Evolutionary conservation across 1,139 yeast genomes (phyloP).

Genomic region (Nakaseomyces delphensis): DNA sequence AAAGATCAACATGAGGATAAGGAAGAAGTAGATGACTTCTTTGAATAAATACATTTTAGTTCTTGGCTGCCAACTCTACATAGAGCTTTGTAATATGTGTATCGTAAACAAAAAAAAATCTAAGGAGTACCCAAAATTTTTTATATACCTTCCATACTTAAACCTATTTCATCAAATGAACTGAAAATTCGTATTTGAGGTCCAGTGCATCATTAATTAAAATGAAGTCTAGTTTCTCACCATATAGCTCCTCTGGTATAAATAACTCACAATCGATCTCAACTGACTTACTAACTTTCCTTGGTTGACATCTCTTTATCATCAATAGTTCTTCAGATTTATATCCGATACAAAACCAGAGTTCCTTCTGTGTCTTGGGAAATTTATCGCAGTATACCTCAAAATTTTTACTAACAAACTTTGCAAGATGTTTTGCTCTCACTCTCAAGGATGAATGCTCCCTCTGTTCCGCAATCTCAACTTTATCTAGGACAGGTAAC

Average conservation of each 20-base stretch:
- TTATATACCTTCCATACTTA: background rate
- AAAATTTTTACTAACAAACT: constrained; percentile 49
- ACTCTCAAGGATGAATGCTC: constrained; percentile 36
- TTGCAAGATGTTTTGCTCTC: constrained; percentile 45
- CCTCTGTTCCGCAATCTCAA: constrained; percentile 30
- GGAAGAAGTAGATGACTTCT: constrained; percentile 41
- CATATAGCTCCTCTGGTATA: constrained; percentile 43
- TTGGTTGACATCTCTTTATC: constrained; percentile 63
- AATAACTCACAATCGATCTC: constrained; percentile 42
- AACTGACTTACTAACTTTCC: constrained; percentile 35
- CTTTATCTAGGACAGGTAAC: constrained; percentile 37
- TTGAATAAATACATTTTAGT: constrained; percentile 31
- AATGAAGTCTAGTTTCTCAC: constrained; percentile 38
- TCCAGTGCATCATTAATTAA: constrained; percentile 64
- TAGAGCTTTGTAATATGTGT: background rate
- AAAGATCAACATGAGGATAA: constrained; percentile 12
- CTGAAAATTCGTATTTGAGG: constrained; percentile 35
- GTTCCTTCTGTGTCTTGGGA: constrained; percentile 86
- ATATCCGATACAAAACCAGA: constrained; percentile 76
- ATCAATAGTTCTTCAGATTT: constrained; percentile 46
- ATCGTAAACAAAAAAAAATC: too few species aligned
- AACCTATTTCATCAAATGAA: constrained; percentile 8
- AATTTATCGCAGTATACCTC: constrained; percentile 69
- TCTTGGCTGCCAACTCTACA: too few species aligned
- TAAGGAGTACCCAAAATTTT: too few species aligned